phyloP scores from a whole-genome alignment of 371 early-diverging fungal genomes.

The Rhizopus arrhizus region DNA sequence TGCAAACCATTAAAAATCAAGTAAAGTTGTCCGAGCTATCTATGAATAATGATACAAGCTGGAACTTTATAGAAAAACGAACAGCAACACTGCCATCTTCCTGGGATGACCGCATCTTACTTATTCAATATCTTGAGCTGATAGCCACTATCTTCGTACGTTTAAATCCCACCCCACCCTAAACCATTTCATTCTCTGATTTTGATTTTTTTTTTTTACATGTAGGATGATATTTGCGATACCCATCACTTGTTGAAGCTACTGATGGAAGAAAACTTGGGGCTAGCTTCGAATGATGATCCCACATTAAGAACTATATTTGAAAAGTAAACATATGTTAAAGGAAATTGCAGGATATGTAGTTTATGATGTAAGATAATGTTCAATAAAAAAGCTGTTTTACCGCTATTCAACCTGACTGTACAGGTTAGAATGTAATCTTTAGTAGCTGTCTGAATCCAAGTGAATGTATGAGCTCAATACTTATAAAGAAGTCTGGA shows the following conservation, averaged over 20 bases:
- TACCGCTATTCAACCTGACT: no score
- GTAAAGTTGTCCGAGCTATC: slow-evolving; percentile 8
- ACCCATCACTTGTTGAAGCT: slow-evolving; percentile 8
- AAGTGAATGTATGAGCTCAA: no score
- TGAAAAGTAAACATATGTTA: no score
- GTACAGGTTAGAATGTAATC: no score
- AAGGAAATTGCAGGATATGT: no score
- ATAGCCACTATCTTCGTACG: slow-evolving; percentile 3
- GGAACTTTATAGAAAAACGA: slow-evolving; percentile 11
- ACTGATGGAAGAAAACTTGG: slow-evolving; percentile 17
- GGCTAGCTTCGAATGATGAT: slow-evolving; percentile 1
- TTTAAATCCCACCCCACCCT: not conserved
- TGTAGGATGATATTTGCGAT: slow-evolving; percentile 13
- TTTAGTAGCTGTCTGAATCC: no score
- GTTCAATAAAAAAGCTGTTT: no score
- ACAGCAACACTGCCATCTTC: slow-evolving; percentile 12
- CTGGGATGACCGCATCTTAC: slow-evolving; percentile 15
- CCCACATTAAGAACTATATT: no score
- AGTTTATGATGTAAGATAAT: no score
- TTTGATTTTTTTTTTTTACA: slow-evolving; percentile 8
- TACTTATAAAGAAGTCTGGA: no score
- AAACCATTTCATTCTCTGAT: slow-evolving; percentile 13
- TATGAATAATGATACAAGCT: slow-evolving; percentile 8
- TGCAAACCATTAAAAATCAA: not conserved
- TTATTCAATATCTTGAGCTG: slow-evolving; percentile 16